Evolutionary conservation across 176 grass and related monocot species (phyloP), one percentile per base, ranked within the genome.

Genomic region (Pontederia paniculata): DNA sequence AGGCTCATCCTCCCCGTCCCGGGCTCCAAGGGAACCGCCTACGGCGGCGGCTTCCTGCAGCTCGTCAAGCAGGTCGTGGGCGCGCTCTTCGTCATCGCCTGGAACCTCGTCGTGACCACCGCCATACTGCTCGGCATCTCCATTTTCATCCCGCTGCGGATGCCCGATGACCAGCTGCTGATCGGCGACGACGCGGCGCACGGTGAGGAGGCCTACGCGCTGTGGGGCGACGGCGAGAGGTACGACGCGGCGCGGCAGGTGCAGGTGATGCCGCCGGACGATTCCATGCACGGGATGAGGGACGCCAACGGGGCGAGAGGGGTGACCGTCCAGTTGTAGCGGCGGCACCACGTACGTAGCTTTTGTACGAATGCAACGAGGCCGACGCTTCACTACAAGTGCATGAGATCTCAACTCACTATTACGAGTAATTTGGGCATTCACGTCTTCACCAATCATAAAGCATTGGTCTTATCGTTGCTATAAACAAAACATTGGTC

Each of bases 101-200:
- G 54, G 54, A 56, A 56, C 18, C 54, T 56, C 20, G 19, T 55
- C 53, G 53, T 21, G 19, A 23, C 53, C 17, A 55, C 19, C 53
- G 22, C 22, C 19, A 55, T 55, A 11, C 66, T 82, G 73, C 11
- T 63, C 8, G 28, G 9, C 23, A 62, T 72, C 28, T 60, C 55
- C 21, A 14, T 22, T 41, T 37, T 82, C 15, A 19, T 62, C 10
- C 68, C 68, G 16, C 20, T 82, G 73, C 60, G 68, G 62, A 67
- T 82, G 79, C 50, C 50, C 17, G 62, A 82, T 9, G 48, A 82
- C 15, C 45, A 76, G 62, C 52, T 77, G 28, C 11, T 67, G 12
- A 49, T 69, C 9, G 62, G 67, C 21, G 73, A 76, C 52, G 11
- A 37, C 20, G 62, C 49, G 2, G 37, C 37, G 2, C 61, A 77